phyloP scores from a whole-genome alignment of 371 early-diverging fungal species.

The Mortierella sp. region DNA sequence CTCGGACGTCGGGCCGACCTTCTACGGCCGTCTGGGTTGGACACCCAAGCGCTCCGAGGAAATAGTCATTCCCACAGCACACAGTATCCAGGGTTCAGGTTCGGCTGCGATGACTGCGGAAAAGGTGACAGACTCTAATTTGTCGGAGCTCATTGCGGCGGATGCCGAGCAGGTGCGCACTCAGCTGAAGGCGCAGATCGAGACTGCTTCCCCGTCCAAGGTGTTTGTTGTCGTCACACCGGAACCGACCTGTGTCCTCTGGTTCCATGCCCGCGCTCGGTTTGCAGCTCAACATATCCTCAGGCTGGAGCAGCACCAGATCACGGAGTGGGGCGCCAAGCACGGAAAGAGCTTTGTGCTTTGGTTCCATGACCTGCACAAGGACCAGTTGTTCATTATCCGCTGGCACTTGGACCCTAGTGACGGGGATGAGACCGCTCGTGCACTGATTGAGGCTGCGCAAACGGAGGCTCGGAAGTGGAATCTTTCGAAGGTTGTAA shows the following conservation, averaged over 20 bases:
- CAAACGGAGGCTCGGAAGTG: slow-evolving; percentile 37
- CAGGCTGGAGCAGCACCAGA: slow-evolving; percentile 6
- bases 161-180: slow-evolving; percentile 32
- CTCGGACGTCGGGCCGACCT: slow-evolving; percentile 60
- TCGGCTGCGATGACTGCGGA: slow-evolving; percentile 2
- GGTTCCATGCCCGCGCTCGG: slow-evolving; percentile 36
- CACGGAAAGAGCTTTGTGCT: slow-evolving; percentile 35
- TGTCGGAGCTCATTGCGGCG: slow-evolving; percentile 13
- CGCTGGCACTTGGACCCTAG: slow-evolving; percentile 39
- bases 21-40: slow-evolving; percentile 62
- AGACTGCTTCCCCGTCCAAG: background rate
- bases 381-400: slow-evolving; percentile 25
- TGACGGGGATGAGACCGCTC: background rate
- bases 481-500: slow-evolving; percentile 32
- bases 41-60: slow-evolving; percentile 41
- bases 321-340: slow-evolving; percentile 21
- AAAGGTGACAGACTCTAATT: slow-evolving; percentile 15
- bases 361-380: slow-evolving; percentile 34
- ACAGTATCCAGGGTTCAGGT: background rate
- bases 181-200: slow-evolving; percentile 1
- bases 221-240: slow-evolving; percentile 30
- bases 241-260: slow-evolving; percentile 29
- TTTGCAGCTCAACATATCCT: slow-evolving; percentile 19
- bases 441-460: slow-evolving; percentile 28
- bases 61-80: slow-evolving; percentile 29